A percentile compares a stretch with the other conserved stretches of the same genome.
Evolutionary conservation across 345 rosid species (phyloP).

Genomic region (Linum tenue): DNA sequence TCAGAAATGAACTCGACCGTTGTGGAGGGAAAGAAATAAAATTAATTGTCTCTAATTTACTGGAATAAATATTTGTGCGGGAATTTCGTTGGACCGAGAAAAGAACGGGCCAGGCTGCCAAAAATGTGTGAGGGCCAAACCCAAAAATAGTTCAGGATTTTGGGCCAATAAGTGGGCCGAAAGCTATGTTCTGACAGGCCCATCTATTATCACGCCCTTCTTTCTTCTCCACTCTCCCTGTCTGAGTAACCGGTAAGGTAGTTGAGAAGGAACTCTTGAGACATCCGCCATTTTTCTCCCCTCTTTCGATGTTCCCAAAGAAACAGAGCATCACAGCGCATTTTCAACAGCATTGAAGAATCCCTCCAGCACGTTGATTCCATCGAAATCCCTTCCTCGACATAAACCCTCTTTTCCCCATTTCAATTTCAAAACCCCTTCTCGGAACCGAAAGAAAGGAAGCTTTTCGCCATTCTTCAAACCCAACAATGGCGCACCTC

Average conservation of each 20-base stretch:
- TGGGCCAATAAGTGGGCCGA: too few species aligned
- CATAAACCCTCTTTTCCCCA: neutral
- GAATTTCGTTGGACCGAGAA: too few species aligned
- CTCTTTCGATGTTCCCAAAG: slow-evolving; percentile 7
- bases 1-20: too few species aligned
- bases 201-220: too few species aligned
- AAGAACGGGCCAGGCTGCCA: too few species aligned
- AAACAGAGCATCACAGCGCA: neutral
- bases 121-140: too few species aligned
- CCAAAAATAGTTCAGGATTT: too few species aligned
- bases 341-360: neutral
- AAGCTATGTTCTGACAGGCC: too few species aligned
- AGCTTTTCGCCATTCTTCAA: slow-evolving; percentile 19
- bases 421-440: neutral
- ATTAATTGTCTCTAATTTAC: too few species aligned
- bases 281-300: neutral
- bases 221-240: neutral
- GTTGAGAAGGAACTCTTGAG: neutral
- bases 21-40: neutral
- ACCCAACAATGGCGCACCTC: slow-evolving; percentile 18
- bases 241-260: neutral
- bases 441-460: slow-evolving; percentile 10
- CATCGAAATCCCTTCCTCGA: slow-evolving; percentile 6
- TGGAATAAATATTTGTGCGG: too few species aligned
- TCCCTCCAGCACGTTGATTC: neutral